Evolutionary conservation across 305 asterid genomes (phyloP).

Genomic region (Solanum aculeatissimum): DNA sequence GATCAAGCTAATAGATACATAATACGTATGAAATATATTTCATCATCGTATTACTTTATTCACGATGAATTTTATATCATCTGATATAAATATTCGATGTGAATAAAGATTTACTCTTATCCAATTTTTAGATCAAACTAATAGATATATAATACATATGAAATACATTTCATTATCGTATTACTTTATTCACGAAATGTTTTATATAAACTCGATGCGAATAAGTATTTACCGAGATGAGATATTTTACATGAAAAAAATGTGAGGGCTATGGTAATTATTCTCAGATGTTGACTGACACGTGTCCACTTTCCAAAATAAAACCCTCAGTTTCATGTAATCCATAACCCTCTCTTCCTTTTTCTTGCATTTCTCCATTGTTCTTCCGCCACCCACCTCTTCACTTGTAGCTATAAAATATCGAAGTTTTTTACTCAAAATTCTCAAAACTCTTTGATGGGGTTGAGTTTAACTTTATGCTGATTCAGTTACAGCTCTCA

Average conservation of each 20-base stretch:
- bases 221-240: background rate
- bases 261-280: background rate
- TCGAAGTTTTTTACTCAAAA: background rate
- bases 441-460: background rate
- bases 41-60: background rate
- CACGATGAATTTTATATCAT: background rate
- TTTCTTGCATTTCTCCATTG: background rate
- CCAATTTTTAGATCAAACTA: background rate
- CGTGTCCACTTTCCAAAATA: background rate
- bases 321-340: background rate
- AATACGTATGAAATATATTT: background rate
- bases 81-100: background rate
- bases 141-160: background rate
- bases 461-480: background rate
- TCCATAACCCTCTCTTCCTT: background rate
- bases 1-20: background rate
- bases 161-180: background rate
- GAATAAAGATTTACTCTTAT: background rate
- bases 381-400: conserved; percentile 1
- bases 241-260: background rate
- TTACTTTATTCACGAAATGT: background rate
- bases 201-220: background rate
- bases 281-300: background rate
- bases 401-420: background rate
- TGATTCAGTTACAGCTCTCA: background rate